These are phyloP conservation scores for Candida tetrigidarum DNA, from an alignment of 1,139 yeast species.

Conservation along the genomic window DNA sequence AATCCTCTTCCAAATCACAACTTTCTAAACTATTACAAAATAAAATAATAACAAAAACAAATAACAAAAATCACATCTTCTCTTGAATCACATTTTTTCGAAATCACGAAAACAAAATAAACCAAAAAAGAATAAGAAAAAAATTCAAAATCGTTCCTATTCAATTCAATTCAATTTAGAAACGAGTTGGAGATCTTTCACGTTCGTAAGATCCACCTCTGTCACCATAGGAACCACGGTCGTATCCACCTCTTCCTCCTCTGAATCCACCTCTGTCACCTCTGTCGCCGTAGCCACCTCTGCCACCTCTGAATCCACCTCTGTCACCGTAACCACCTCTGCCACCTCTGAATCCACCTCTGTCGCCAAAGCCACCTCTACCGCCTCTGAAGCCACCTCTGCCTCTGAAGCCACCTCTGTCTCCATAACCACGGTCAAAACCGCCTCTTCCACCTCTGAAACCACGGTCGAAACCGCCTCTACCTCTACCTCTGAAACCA, in stretches of 20 bases:
- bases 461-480: constrained; percentile 42
- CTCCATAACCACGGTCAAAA: constrained; percentile 31
- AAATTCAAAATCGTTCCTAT: too few relatives aligned
- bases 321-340: constrained; percentile 35
- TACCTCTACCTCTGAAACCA: constrained; percentile 38
- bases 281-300: constrained; percentile 40
- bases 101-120: too few relatives aligned
- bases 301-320: constrained; percentile 37
- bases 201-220: constrained; percentile 43
- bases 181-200: constrained; percentile 55
- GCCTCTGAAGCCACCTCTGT: constrained; percentile 19
- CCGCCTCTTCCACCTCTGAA: constrained; percentile 49
- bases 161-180: constrained; percentile 22
- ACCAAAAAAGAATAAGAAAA: too few relatives aligned
- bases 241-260: constrained; percentile 36
- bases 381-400: constrained; percentile 40
- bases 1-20: neutral
- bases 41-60: neutral
- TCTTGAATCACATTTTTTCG: too few relatives aligned
- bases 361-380: constrained; percentile 35
- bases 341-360: constrained; percentile 40
- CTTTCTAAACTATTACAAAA: too few relatives aligned
- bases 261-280: constrained; percentile 22
- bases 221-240: constrained; percentile 36
- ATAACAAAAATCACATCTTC: neutral